These are phyloP conservation scores for Cenococcum geophilum DNA, from an alignment of 495 filamentous ascomycete species.

Conservation along the genomic window DNA sequence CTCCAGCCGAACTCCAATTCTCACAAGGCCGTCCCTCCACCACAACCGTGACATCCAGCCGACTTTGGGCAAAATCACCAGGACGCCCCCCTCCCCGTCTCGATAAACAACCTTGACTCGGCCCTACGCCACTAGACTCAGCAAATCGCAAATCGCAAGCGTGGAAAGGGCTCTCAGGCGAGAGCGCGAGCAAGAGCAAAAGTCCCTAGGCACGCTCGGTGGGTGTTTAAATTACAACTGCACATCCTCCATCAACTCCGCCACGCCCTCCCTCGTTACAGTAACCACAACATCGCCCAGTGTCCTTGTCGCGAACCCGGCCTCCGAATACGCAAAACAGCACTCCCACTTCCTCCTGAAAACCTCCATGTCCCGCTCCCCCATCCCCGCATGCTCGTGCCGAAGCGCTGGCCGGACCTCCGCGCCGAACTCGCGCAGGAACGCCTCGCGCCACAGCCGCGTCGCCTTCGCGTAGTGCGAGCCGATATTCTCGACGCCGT, in stretches of 20 bases:
- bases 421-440: constrained; percentile 53
- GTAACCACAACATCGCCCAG: constrained; percentile 64
- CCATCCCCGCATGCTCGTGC: constrained; percentile 41
- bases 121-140: too few species aligned
- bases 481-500: constrained; percentile 61
- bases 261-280: constrained; percentile 58
- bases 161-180: too few species aligned
- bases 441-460: constrained; percentile 60
- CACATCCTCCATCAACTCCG: constrained; percentile 61
- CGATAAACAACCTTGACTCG: too few species aligned
- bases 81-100: too few species aligned
- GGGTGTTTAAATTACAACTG: constrained; percentile 41
- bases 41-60: too few species aligned
- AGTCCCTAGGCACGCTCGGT: too few species aligned
- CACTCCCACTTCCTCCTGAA: constrained; percentile 70
- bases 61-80: too few species aligned
- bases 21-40: too few species aligned
- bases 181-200: too few species aligned
- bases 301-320: constrained; percentile 63
- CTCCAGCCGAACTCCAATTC: too few species aligned
- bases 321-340: constrained; percentile 69
- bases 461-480: constrained; percentile 64
- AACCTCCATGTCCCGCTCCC: constrained; percentile 52
- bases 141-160: too few species aligned
- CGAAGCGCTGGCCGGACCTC: constrained; percentile 51